Conservation (phyloP, 805 yeast species). For the Candida nonsorbophila region DNA sequence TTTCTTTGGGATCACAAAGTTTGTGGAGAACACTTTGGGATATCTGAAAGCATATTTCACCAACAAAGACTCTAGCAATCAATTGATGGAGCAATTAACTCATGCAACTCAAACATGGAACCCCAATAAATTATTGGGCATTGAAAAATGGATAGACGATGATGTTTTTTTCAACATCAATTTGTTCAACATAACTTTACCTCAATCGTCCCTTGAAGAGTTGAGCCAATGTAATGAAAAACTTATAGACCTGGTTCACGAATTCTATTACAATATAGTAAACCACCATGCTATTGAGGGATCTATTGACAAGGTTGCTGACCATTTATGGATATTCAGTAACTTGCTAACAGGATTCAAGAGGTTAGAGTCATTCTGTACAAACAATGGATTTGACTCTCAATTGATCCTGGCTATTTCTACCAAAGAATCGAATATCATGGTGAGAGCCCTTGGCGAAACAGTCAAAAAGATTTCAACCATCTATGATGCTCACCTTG, state of each 20-base stretch:
- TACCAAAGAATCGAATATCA: constrained; percentile 1
- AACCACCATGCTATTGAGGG: too few species aligned
- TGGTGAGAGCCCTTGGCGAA: constrained; percentile 4
- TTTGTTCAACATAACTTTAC: constrained; percentile 7
- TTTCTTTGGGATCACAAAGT: constrained; percentile 24
- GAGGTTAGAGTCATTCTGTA: constrained; percentile 14
- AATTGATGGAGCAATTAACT: constrained; percentile 3
- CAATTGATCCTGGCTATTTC: constrained; percentile 8
- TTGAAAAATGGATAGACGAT: constrained; percentile 26
- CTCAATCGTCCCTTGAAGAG: constrained; percentile 4
- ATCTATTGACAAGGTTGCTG: not conserved
- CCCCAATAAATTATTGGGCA: constrained; percentile 22
- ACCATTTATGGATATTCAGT: constrained; percentile 14
- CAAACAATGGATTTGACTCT: constrained; percentile 11
- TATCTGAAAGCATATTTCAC: constrained; percentile 18
- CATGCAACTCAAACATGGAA: constrained; percentile 18
- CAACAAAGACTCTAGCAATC: constrained; percentile 3
- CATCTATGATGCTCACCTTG: constrained; percentile 6
- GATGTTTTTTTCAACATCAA: constrained; percentile 9
- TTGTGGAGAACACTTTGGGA: constrained; percentile 27
- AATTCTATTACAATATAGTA: too few species aligned
- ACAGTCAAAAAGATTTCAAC: constrained; percentile 5
- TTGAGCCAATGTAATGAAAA: constrained; percentile 4
- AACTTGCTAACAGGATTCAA: constrained; percentile 20
- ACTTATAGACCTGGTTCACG: constrained; percentile 2